Base-by-base conservation (phyloP, 495 filamentous ascomycete species). In the Penicillium paradoxum region DNA sequence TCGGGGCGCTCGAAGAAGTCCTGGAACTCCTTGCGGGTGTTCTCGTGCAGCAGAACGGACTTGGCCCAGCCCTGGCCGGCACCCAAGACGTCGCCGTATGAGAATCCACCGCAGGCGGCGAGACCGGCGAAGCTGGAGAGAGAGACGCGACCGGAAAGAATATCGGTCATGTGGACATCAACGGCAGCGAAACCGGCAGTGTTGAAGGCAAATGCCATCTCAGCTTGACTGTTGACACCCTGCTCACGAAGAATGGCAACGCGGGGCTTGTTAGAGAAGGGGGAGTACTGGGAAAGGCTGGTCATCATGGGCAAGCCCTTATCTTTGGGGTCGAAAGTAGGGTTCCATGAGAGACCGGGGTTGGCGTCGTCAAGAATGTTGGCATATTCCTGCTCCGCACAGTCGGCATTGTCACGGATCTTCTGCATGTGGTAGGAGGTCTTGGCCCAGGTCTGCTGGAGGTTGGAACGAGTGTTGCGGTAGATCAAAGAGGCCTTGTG, bases 41-140 rank as follows among this genome's bases (percentile, higher is more conserved):
- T 83, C 18, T 85, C 79, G 70, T 96, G 88, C 56, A 92, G 79
- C 6, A 96, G 80, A 33, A 97, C 90, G 4, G 87, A 90, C 66
- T 91, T 91, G n/a, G 95, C 91, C 93, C 93, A 98, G 43, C 95
- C 93, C 58, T 88, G 86, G 29, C 93, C 93, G 27, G 95, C 95
- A 49, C 92, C 95, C 3, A 97, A 83, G 33, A 97, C 90, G 55
- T 98, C 93, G 62, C 93, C 95, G 70, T 95, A 97, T 13, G 90
- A 95, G 80, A 98, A 98, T 49, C 93, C 95, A 57, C 93, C 95
- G 59, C 91, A 96, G 54, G 91, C 91, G 24, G 92, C 93, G 17
- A 97, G 80, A 57, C 93, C 93, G 41, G 83, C 83, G 58, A 95
- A 97, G 58, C 81, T 83, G 52, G 84, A 75, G 14, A 98, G 84